Base-by-base conservation (phyloP, 2,329 filamentous ascomycete genomes). In the Colletotrichum tanaceti region DNA sequence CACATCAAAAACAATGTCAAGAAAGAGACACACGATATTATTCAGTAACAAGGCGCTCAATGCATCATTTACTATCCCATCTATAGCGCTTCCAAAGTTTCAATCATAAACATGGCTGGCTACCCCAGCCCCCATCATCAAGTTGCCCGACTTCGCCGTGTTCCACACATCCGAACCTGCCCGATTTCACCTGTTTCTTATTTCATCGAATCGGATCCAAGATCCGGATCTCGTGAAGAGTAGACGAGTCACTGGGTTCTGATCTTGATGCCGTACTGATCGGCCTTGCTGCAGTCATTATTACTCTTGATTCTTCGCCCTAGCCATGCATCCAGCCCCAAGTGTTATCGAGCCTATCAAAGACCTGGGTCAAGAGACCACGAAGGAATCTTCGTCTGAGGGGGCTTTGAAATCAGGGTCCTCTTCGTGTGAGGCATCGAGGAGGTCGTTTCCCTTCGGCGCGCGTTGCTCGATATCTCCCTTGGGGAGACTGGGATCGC, bases 271-370 rank as follows among this genome's bases (percentile, higher is more conserved):
- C 53, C 65, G 46, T 41, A 68, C 41, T 54, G 65, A 1, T 41
- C 54, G 14, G 44, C 39, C 13, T 49, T 11, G 32, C 55, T 47
- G 47, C 54, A 65, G 22, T 41, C n/a, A n/a, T n/a, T n/a, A n/a
- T n/a, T n/a, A n/a, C n/a, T n/a, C n/a, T n/a, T n/a, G n/a, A n/a
- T n/a, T n/a, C n/a, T n/a, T 24, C n/a, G 39, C 61, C 53, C 53
- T 22, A 65, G n/a, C 47, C 60, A 22, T 61, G 60, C 54, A 65
- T 55, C 7, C 60, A 47, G 4, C 53, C 47, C 46, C 59, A 47
- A 11, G 53, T 53, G 41, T 64, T 49, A 54, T 65, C 61, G 46
- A 54, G 54, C 32, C 49, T 41, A 1, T 59, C 47, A 35, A 68
- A 54, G 24, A 41, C 65, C 3, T 35, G 22, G 5, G 55, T 50